A percentile compares a stretch with the other conserved stretches of the same genome.
These are phyloP conservation scores for Stenocarpella maydis DNA, from an alignment of 2,329 filamentous ascomycete species.

Conservation along the genomic window DNA sequence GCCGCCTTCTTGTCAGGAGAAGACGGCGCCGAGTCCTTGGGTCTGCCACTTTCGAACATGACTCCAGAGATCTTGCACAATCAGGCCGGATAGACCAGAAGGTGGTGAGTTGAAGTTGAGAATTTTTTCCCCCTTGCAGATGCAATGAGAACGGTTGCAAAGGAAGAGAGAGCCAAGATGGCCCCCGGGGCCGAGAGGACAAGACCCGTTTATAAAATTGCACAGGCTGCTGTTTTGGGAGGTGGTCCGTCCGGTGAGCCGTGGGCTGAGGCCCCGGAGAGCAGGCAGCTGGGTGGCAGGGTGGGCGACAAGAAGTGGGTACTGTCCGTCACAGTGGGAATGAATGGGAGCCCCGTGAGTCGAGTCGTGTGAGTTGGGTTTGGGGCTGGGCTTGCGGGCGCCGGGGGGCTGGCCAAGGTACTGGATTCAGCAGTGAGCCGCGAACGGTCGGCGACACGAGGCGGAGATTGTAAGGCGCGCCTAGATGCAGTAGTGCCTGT, in stretches of 20 bases:
- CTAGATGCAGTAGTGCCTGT: conserved; percentile 2
- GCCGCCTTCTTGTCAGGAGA: conserved; percentile 58
- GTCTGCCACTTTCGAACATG: conserved; percentile 46
- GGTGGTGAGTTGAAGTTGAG: conserved; percentile 30
- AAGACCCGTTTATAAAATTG: conserved; percentile 36
- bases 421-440: conserved; percentile 22
- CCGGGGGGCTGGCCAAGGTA: conserved; percentile 25
- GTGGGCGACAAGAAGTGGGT: conserved; percentile 26
- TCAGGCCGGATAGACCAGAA: conserved; percentile 35
- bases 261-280: conserved; percentile 13
- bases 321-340: conserved; percentile 20
- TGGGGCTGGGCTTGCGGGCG: not conserved
- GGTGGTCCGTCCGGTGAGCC: conserved; percentile 26
- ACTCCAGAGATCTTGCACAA: conserved; percentile 36
- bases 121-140: conserved; percentile 33
- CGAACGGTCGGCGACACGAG: conserved; percentile 2
- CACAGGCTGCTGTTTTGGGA: conserved; percentile 19
- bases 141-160: conserved; percentile 35
- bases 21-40: conserved; percentile 47
- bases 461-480: conserved; percentile 20
- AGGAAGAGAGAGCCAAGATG: conserved; percentile 21
- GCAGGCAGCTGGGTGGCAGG: conserved; percentile 22
- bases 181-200: conserved; percentile 17
- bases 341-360: conserved; percentile 23
- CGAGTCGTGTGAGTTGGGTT: conserved; percentile 9